Evolutionary conservation across 2,329 filamentous ascomycete genomes (phyloP).

Genomic region (Claviceps citrina): DNA sequence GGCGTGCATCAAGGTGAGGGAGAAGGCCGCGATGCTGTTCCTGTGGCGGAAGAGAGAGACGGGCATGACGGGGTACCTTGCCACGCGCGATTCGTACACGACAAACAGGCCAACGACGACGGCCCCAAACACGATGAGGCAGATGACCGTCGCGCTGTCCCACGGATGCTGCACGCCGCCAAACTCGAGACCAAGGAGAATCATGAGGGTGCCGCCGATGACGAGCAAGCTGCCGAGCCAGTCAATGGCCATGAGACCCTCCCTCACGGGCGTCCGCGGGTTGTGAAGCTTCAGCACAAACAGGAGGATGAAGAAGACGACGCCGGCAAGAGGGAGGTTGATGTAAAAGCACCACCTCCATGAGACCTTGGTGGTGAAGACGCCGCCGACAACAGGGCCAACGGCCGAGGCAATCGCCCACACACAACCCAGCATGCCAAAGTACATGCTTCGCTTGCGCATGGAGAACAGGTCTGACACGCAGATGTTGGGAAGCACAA

Average conservation of each 20-base stretch:
- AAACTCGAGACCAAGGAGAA: slow-evolving; percentile 73
- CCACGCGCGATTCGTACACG: slow-evolving; percentile 56
- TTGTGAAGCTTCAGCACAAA: slow-evolving; percentile 55
- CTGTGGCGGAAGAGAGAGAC: slow-evolving; percentile 50
- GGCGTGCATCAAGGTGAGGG: slow-evolving; percentile 56
- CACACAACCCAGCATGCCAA: slow-evolving; percentile 35
- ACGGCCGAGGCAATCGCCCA: slow-evolving; percentile 53
- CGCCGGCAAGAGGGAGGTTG: slow-evolving; percentile 37
- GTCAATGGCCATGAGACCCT: slow-evolving; percentile 49
- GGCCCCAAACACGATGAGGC: slow-evolving; percentile 59
- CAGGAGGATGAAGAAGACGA: slow-evolving; percentile 34
- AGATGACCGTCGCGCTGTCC: slow-evolving; percentile 59
- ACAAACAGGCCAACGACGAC: slow-evolving; percentile 50
- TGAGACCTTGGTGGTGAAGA: slow-evolving; percentile 46
- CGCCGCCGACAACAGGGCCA: slow-evolving; percentile 53
- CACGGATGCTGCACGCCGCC: slow-evolving; percentile 65
- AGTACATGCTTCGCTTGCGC: slow-evolving; percentile 34
- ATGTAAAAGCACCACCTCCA: slow-evolving; percentile 61
- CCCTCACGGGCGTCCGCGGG: slow-evolving; percentile 44
- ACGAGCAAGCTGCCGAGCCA: slow-evolving; percentile 43
- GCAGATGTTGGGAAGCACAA: slow-evolving; percentile 45
- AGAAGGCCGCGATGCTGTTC: slow-evolving; percentile 51
- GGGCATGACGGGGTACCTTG: slow-evolving; percentile 67
- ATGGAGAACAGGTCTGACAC: slow-evolving; percentile 41
- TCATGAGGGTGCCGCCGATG: slow-evolving; percentile 67